Conservation (phyloP, 768 basidiomycete species). For the Pulveroboletus frians region DNA sequence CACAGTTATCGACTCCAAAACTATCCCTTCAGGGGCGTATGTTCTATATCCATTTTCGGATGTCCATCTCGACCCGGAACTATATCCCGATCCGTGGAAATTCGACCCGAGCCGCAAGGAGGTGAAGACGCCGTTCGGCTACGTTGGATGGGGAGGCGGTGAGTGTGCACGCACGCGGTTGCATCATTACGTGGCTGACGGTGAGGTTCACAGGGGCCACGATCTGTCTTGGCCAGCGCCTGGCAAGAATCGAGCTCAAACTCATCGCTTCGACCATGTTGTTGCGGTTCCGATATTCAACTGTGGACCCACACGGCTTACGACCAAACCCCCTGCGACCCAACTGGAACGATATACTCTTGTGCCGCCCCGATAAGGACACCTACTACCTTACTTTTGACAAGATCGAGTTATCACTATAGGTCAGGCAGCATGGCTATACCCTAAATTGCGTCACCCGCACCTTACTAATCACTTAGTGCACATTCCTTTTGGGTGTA, state of each 20-base stretch:
- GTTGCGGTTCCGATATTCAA: slow-evolving; percentile 53
- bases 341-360: slow-evolving; percentile 74
- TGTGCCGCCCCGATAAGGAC: slow-evolving; percentile 56
- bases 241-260: slow-evolving; percentile 72
- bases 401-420: slow-evolving; percentile 14
- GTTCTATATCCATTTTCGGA: slow-evolving; percentile 78
- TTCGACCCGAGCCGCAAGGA: slow-evolving; percentile 60
- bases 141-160: slow-evolving; percentile 82
- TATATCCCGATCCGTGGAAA: slow-evolving; percentile 74
- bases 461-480: slow-evolving; percentile 12
- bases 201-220: slow-evolving; percentile 50
- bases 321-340: slow-evolving; percentile 42
- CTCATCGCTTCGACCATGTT: slow-evolving; percentile 64
- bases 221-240: slow-evolving; percentile 65
- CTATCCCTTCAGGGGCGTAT: slow-evolving; percentile 68
- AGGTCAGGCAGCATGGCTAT: slow-evolving; percentile 18
- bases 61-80: slow-evolving; percentile 64
- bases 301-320: slow-evolving; percentile 52
- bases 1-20: slow-evolving; percentile 60
- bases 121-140: slow-evolving; percentile 50
- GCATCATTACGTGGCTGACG: slow-evolving; percentile 16
- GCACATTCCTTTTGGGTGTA: slow-evolving; percentile 4
- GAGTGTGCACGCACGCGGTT: slow-evolving; percentile 27
- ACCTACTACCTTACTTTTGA: slow-evolving; percentile 51
- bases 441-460: background rate